A percentile compares a stretch with the other conserved stretches of the same genome.
phyloP scores from a whole-genome alignment of 1,284 basidiomycete genomes.

The Coniophora puteana region DNA sequence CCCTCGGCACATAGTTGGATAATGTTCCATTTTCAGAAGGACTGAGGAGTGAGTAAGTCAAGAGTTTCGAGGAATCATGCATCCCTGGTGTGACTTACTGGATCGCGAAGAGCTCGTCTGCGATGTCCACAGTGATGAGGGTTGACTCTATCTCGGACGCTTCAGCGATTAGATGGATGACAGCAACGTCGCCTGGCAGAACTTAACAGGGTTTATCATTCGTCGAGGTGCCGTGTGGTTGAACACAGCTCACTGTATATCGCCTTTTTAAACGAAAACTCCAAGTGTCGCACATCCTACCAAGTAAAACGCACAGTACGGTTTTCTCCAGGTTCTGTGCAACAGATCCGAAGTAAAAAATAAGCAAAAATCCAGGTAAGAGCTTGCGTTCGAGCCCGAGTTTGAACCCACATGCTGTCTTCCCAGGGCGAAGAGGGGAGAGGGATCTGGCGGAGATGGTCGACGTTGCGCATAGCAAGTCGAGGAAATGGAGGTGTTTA shows the following conservation, averaged over 20 bases:
- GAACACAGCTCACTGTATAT: constrained; percentile 44
- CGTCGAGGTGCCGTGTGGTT: neutral
- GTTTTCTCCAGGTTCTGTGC: no score
- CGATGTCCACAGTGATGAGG: constrained; percentile 56
- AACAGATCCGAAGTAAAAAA: no score
- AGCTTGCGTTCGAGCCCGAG: no score
- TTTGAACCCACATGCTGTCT: no score
- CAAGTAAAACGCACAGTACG: no score
- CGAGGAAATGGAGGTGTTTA: no score
- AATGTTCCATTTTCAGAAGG: constrained; percentile 67
- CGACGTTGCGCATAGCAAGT: no score
- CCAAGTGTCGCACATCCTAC: constrained; percentile 85
- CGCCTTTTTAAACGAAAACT: constrained; percentile 58
- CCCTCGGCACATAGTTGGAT: constrained; percentile 56
- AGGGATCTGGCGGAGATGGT: no score
- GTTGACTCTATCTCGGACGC: constrained; percentile 69
- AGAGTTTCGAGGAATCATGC: constrained; percentile 33
- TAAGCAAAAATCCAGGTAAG: no score
- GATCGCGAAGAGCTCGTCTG: constrained; percentile 63
- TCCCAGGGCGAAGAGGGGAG: no score
- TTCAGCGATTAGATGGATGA: constrained; percentile 72
- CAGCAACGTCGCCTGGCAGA: constrained; percentile 87
- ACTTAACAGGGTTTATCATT: constrained; percentile 31
- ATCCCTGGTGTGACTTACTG: constrained; percentile 43
- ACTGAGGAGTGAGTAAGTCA: constrained; percentile 5